Evolutionary conservation across 2,329 filamentous ascomycete species (phyloP).

Genomic region (Colletotrichum magnum): DNA sequence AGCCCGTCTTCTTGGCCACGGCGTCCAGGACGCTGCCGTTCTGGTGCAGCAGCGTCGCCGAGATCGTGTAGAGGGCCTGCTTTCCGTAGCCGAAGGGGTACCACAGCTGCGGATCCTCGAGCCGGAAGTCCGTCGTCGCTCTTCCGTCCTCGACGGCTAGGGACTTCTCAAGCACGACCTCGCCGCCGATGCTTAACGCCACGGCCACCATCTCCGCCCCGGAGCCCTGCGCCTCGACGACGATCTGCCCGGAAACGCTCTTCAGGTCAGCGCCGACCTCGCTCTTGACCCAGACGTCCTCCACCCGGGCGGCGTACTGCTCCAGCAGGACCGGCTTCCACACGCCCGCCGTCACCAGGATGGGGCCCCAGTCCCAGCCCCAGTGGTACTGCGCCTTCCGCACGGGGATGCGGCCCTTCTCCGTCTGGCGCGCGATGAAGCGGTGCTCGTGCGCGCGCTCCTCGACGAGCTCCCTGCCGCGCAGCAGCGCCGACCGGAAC

Average conservation of each 20-base stretch:
- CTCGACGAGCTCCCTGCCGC: constrained; percentile 66
- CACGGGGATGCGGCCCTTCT: constrained; percentile 48
- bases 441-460: constrained; percentile 67
- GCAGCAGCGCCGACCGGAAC: constrained; percentile 69
- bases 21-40: constrained; percentile 20
- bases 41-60: constrained; percentile 19
- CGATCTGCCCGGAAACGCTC: constrained; percentile 53
- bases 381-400: constrained; percentile 80
- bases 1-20: constrained; percentile 38
- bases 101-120: constrained; percentile 38
- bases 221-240: constrained; percentile 54
- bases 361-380: constrained; percentile 81
- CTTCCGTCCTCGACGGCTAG: background rate
- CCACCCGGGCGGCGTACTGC: constrained; percentile 70
- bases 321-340: constrained; percentile 79
- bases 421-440: constrained; percentile 67
- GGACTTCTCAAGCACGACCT: constrained; percentile 39
- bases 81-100: constrained; percentile 40
- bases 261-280: constrained; percentile 54
- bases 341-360: constrained; percentile 72
- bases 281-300: constrained; percentile 67
- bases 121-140: constrained; percentile 11
- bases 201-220: constrained; percentile 45
- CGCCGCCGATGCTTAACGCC: constrained; percentile 44
- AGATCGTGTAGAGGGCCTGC: constrained; percentile 37